Percentiles rank a stretch among this genome's conserved stretches.
These are phyloP conservation scores for Triticum urartu DNA, from an alignment of 176 grass and related monocot species.

Conservation along the genomic window DNA sequence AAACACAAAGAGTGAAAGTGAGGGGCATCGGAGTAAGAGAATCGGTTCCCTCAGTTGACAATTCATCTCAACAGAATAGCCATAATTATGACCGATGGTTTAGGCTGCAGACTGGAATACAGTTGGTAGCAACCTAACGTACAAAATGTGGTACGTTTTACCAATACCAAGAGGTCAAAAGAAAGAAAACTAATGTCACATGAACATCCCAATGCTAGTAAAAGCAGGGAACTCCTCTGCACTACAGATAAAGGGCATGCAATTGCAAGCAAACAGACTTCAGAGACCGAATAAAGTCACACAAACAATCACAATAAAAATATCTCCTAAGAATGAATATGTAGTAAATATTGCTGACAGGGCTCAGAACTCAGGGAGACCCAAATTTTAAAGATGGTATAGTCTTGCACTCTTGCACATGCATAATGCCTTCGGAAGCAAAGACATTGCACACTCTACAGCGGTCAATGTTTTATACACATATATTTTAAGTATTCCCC, in stretches of 20 bases:
- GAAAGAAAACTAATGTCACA: neutral
- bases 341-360: neutral
- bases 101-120: neutral
- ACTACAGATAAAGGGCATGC: neutral
- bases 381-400: neutral
- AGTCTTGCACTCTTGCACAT: neutral
- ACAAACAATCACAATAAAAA: neutral
- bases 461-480: neutral
- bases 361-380: neutral
- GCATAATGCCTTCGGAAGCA: neutral
- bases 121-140: neutral
- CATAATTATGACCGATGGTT: neutral
- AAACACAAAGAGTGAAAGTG: constrained; percentile 7
- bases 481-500: neutral
- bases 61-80: neutral
- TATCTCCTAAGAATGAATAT: neutral
- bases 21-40: neutral
- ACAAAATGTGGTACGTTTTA: neutral
- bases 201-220: neutral
- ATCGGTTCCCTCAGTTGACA: neutral
- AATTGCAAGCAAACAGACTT: neutral
- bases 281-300: neutral
- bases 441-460: neutral
- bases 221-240: neutral
- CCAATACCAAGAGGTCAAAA: neutral